Evolutionary conservation across 495 filamentous ascomycete genomes (phyloP).

Genomic region (Xylaria bambusicola): DNA sequence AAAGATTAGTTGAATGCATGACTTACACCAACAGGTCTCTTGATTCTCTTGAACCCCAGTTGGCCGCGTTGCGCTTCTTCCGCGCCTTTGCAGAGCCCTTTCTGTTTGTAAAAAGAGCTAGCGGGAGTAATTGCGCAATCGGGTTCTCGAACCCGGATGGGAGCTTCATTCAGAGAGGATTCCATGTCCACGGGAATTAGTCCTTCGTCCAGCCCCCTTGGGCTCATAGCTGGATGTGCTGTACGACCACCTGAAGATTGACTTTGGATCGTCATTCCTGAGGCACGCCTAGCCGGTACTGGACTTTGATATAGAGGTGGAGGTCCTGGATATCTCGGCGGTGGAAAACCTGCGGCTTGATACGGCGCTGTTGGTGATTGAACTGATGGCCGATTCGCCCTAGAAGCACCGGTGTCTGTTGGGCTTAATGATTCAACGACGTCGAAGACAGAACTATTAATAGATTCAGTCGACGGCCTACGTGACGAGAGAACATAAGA

Average conservation of each 20-base stretch:
- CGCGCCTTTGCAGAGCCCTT: conserved; percentile 48
- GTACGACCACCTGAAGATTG: conserved; percentile 5
- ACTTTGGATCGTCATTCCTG: conserved; percentile 20
- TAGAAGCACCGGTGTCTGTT: conserved; percentile 5
- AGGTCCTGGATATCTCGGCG: conserved; percentile 26
- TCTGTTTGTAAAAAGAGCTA: conserved; percentile 43
- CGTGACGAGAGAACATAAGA: conserved; percentile 24
- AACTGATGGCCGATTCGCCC: neutral
- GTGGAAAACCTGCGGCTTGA: conserved; percentile 19
- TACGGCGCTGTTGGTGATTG: neutral
- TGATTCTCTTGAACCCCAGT: conserved; percentile 41
- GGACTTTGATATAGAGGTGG: conserved; percentile 28
- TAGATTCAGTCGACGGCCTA: conserved; percentile 33
- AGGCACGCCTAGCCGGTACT: conserved; percentile 23
- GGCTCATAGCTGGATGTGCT: neutral
- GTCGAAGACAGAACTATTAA: conserved; percentile 38
- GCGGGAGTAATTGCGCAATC: conserved; percentile 36
- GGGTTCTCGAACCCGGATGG: conserved; percentile 22
- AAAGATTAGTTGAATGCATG: neutral
- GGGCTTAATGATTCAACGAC: conserved; percentile 30
- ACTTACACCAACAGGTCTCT: conserved; percentile 35
- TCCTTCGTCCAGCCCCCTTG: conserved; percentile 28
- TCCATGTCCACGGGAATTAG: conserved; percentile 39
- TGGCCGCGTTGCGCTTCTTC: conserved; percentile 38
- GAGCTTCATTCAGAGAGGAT: conserved; percentile 18